phyloP scores from a whole-genome alignment of 257 asterid genomes.

The Solanum tarapatanum region DNA sequence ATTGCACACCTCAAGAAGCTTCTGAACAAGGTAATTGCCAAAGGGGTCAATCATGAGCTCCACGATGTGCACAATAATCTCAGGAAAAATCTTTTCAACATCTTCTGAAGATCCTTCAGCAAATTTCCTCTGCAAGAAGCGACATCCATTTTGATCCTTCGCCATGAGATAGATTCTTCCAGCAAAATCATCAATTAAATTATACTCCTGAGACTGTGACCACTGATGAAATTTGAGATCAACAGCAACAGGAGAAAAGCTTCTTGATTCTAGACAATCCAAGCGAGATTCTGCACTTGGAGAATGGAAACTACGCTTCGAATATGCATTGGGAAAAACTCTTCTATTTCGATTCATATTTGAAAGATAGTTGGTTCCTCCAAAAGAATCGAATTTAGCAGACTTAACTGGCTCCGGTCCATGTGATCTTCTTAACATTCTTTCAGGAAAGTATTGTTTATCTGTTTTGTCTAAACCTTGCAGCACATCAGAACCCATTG shows the following conservation, averaged over 20 bases:
- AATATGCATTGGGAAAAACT: not conserved
- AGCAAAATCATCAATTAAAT: not conserved
- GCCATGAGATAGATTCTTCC: constrained; percentile 35
- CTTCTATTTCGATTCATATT: not conserved
- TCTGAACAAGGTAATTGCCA: constrained; percentile 96
- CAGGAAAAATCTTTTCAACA: constrained; percentile 55
- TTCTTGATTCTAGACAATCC: not conserved
- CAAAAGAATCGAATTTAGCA: not conserved
- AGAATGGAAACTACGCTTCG: not conserved
- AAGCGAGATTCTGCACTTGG: not conserved
- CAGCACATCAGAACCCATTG: not conserved
- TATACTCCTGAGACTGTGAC: not conserved
- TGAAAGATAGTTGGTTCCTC: not conserved
- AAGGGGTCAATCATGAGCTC: constrained; percentile 92
- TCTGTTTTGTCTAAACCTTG: not conserved
- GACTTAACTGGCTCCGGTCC: not conserved
- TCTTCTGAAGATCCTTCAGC: constrained; percentile 69
- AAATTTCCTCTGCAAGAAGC: constrained; percentile 75
- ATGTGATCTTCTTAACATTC: not conserved
- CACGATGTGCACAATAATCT: constrained; percentile 57
- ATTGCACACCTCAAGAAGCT: constrained; percentile 72
- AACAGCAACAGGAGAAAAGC: not conserved
- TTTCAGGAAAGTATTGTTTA: not conserved
- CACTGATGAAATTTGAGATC: not conserved
- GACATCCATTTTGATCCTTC: constrained; percentile 89